Conservation (phyloP, 805 yeast genomes). For the Candida nonsorbophila region DNA sequence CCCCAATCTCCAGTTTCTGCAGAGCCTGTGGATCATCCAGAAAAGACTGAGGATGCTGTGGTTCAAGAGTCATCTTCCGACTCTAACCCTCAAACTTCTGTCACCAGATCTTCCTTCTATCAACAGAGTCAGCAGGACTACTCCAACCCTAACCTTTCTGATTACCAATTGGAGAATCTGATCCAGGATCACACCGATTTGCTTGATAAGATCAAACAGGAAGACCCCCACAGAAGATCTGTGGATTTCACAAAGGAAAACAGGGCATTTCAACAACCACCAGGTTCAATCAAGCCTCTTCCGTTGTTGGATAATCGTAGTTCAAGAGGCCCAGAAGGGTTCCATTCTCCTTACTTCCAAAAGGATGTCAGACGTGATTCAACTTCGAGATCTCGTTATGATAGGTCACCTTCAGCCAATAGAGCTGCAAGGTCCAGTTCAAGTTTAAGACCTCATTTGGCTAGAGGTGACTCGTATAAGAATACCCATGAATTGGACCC, state of each 20-base stretch:
- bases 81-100: not conserved
- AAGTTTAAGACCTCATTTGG: constrained; percentile 52
- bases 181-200: constrained; percentile 32
- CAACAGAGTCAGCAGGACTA: constrained; percentile 11
- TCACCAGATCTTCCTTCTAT: constrained; percentile 5
- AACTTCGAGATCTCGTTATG: constrained; percentile 13
- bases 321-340: constrained; percentile 13
- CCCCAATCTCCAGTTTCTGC: not conserved
- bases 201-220: constrained; percentile 27
- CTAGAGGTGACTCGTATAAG: constrained; percentile 74
- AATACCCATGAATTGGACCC: constrained; percentile 46
- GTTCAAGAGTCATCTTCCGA: constrained; percentile 5
- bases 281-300: constrained; percentile 3
- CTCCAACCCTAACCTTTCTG: constrained; percentile 41
- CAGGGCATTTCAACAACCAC: constrained; percentile 1
- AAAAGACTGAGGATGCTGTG: constrained; percentile 22
- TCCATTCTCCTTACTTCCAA: constrained; percentile 30
- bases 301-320: constrained; percentile 6
- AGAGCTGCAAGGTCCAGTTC: constrained; percentile 16
- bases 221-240: constrained; percentile 25
- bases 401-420: constrained; percentile 9
- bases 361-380: constrained; percentile 23
- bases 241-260: constrained; percentile 12
- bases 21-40: constrained; percentile 1
- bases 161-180: constrained; percentile 37